Base-by-base conservation (phyloP, 768 basidiomycete genomes). In the Cystofilobasidium ferigula region DNA sequence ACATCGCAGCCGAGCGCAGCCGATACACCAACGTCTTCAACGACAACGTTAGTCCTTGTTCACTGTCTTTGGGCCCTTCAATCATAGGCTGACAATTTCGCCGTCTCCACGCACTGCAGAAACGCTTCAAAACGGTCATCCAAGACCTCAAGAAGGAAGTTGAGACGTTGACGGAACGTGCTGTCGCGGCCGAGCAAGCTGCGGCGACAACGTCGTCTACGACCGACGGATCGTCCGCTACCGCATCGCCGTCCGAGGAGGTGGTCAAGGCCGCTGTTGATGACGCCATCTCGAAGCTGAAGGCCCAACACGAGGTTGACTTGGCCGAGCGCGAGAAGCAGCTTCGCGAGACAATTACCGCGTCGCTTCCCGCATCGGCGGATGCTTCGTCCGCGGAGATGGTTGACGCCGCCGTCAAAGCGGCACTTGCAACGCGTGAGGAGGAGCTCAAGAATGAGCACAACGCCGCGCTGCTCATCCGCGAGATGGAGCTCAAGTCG, bases 321-420 rank as follows among this genome's bases (percentile, higher is more conserved):
- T 57, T 68, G 45, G 62, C 67, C 38, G 61, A 53, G 18, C 67
- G 48, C 12, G 67, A 68, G 45, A 61, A 48, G 12, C n/a, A 62
- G 38, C 14, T 68, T 14, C 61, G 54, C 47, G 47, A 48, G 16
- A 54, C 61, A 1, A 43, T 8, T 36, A 24, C 34, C 14, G 51
- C 57, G 9, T 48, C 53, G 10, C 43, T 57, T 26, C n/a, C 42
- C 8, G 28, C 42, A 10, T 30, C 53, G 22, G 38, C 35, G 51
- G 30, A 16, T 26, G 20, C 26, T 3, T 22, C 56, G 20, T 47
- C 61, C 51, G 51, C 30, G 16, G 61, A 36, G 16, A 35, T 35
- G 35, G 53, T 62, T 38, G 67, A 68, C 16, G 56, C 42, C 36
- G 67, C 67, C 26, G 57, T 68, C 56, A 28, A 68, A 48, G 61